Evolutionary conservation across 2,329 filamentous ascomycete species (phyloP), one percentile per base, ranked within the genome.

Genomic region (Teratosphaeria gauchensis): DNA sequence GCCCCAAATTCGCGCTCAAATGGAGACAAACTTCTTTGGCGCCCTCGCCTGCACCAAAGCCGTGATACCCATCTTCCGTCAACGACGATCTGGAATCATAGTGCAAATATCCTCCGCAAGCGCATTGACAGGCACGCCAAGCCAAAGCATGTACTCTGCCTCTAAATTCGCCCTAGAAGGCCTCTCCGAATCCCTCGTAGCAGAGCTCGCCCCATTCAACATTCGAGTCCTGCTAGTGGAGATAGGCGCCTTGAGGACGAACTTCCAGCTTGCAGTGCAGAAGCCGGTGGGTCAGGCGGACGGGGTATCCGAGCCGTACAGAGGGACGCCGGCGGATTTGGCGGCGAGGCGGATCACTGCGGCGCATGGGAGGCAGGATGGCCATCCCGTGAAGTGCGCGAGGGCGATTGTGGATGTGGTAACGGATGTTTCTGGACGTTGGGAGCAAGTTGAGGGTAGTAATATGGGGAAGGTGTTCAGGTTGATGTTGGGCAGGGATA

Each of bases 161-260:
- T 59, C 54, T 55, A 78, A 78, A 57, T 74, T 72, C 24, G 76
- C 73, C 0, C 65, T 78, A 0, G 76, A 78, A 61, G 75, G 71
- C 0, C 46, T 72, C 14, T 73, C 73, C 0, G 75, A 77, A 58
- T 65, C 72, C 0, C 62, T 78, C 0, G 66, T 72, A 0, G 57
- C 58, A 1, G 76, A 78, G 58, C 64, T 77, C 0, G 65, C 66
- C 4, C 61, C 66, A 0, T 72, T 77, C 57, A 67, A 68, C 9
- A 69, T 78, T 32, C 55, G 65, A 1, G 71, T 77, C 1, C 62
- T 78, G 7, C 66, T 78, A 31, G 73, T 78, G 1, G 74, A 77
- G 62, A 76, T 75, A 0, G 76, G 76, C 0, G 71, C 67, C 0
- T 77, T 77, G 64, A 69, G 74, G 1, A 78, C 76, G 1, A 73